Percentiles rank a stretch among this genome's conserved stretches.
These are phyloP conservation scores for Phallus indusiatus DNA, from an alignment of 768 basidiomycete genomes.

Conservation along the genomic window DNA sequence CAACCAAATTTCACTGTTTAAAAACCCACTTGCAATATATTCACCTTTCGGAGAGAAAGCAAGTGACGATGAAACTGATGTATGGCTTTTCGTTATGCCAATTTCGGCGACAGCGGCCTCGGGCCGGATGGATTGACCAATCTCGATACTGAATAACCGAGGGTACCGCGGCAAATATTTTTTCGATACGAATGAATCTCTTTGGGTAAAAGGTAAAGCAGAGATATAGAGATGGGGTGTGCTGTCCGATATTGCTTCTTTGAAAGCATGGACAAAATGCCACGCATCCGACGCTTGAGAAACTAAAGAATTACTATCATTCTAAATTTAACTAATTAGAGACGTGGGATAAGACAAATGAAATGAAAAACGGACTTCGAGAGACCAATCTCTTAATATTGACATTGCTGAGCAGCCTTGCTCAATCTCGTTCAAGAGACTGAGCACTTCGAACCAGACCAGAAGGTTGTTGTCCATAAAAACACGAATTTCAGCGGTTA, in stretches of 20 bases:
- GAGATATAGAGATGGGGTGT: constrained; percentile 32
- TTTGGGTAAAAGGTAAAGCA: constrained; percentile 27
- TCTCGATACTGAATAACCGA: no score
- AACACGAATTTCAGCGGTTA: not conserved
- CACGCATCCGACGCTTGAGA: constrained; percentile 14
- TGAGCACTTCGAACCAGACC: not conserved
- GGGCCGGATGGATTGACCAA: no score
- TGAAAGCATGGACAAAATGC: constrained; percentile 25
- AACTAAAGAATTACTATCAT: not conserved
- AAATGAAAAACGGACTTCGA: constrained; percentile 1
- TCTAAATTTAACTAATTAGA: not conserved
- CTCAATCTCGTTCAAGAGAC: not conserved
- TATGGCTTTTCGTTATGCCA: no score
- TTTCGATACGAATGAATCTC: constrained; percentile 15
- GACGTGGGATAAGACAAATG: not conserved
- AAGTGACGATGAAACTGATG: no score
- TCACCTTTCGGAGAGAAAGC: no score
- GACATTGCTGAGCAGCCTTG: constrained; percentile 9
- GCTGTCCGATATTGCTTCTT: constrained; percentile 21
- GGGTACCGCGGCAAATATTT: constrained; percentile 11
- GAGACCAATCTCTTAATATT: not conserved
- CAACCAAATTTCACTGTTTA: no score
- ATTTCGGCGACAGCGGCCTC: not conserved
- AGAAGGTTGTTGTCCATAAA: constrained; percentile 6
- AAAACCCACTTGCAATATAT: no score